Conservation (phyloP, 1,284 basidiomycete species). For the Marasmius sp. region DNA sequence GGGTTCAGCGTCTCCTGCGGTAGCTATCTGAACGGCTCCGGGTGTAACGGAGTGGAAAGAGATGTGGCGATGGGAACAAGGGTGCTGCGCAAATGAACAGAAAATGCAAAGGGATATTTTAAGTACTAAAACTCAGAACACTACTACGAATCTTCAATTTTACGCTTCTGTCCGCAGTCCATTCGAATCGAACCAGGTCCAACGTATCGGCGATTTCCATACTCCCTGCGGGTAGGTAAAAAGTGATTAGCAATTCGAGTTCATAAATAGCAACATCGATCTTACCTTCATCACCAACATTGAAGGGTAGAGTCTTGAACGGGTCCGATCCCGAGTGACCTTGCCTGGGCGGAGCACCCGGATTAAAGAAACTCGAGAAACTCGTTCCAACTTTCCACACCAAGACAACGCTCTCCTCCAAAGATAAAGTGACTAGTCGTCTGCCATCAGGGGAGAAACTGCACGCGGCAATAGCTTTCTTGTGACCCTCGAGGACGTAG, state of each 20-base stretch:
- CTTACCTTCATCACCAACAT: slow-evolving; percentile 64
- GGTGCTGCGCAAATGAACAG: neutral
- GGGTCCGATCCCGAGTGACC: slow-evolving; percentile 76
- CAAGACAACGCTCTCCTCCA: slow-evolving; percentile 80
- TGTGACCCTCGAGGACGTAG: slow-evolving; percentile 93
- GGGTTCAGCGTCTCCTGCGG: too few relatives aligned
- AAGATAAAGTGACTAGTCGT: slow-evolving; percentile 82
- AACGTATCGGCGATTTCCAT: slow-evolving; percentile 74
- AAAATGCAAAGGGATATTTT: neutral
- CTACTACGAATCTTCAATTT: slow-evolving; percentile 80
- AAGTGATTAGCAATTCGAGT: neutral
- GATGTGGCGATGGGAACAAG: too few relatives aligned
- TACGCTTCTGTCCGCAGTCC: slow-evolving; percentile 81
- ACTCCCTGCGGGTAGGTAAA: slow-evolving; percentile 43
- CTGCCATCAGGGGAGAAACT: slow-evolving; percentile 93
- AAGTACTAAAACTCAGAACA: slow-evolving; percentile 82
- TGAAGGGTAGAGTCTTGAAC: slow-evolving; percentile 82
- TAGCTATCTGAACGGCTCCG: too few relatives aligned
- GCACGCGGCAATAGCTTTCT: slow-evolving; percentile 74
- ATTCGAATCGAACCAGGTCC: slow-evolving; percentile 77
- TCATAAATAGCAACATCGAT: neutral
- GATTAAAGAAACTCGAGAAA: slow-evolving; percentile 86
- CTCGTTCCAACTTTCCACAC: slow-evolving; percentile 92
- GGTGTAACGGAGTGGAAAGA: too few relatives aligned
- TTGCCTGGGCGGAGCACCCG: slow-evolving; percentile 91